Evolutionary conservation across 768 basidiomycete genomes (phyloP), one percentile per base, ranked within the genome.

Genomic region (Pleurotus citrinopileatus): DNA sequence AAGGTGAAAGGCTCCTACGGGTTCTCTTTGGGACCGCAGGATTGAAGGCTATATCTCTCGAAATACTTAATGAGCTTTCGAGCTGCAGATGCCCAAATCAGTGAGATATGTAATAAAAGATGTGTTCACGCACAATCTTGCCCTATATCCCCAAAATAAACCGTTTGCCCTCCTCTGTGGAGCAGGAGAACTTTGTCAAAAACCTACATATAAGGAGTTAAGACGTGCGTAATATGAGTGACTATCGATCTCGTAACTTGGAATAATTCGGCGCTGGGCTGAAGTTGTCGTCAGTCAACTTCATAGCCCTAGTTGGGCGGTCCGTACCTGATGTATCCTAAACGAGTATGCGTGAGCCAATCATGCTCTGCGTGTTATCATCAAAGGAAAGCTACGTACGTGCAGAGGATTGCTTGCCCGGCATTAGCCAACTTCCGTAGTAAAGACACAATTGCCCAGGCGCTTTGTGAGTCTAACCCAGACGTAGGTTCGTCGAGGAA

Each of bases 401-500:
- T 95, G 84, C 92, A 94, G n/a, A 95, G 73, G 59, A 95, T 93
- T 27, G 91, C 87, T 64, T 93, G 92, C 1, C 93, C 93, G 57
- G 80, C 82, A 55, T 88, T 79, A 6, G 91, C 90, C 26, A 94
- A 81, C 42, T 83, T 78, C 8, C 86, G 76, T 40, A 94, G 72
- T 72, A 94, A 91, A 2, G 75, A 70, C 51, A 91, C 72, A 57
- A 93, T 91, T 3, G 85, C 85, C 89, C 90, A 91, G 2, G 91
- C 91, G 52, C 85, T 88, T 67, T 92, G 90, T 2, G 90, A 91
- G 65, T 93, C 91, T 13, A 94, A 74, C 28, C 92, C 91, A 22
- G 89, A 86, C 2, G 93, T 95, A 0, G 94, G 94, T 65, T 95
- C 92, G 63, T 94, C 93, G 29, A 93, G 70, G 75, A 95, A 94